Conservation (phyloP, 345 rosid genomes). For the Raphanus raphanistrum region DNA sequence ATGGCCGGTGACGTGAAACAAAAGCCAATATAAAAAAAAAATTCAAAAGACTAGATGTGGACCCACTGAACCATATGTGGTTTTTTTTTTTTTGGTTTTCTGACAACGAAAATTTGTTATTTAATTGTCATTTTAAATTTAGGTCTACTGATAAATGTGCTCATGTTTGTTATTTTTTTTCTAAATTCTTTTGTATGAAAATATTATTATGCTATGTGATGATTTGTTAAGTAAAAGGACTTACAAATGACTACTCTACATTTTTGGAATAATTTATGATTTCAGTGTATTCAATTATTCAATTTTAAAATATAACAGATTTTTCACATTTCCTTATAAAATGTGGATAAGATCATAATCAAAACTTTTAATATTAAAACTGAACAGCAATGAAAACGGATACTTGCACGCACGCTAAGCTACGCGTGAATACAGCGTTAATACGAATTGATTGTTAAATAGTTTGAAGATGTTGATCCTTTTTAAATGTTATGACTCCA, state of each 20-base stretch:
- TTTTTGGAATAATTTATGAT: too few relatives aligned
- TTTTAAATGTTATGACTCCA: too few relatives aligned
- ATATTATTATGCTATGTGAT: background rate
- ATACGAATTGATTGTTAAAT: background rate
- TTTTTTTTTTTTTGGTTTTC: background rate
- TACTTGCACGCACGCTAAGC: background rate
- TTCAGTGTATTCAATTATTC: too few relatives aligned
- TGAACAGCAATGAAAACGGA: background rate
- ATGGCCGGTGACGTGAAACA: slow-evolving; percentile 20
- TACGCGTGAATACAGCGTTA: background rate
- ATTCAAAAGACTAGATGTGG: background rate
- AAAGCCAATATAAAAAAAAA: too few relatives aligned
- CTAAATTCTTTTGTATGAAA: too few relatives aligned
- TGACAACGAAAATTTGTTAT: too few relatives aligned
- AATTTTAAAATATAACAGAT: too few relatives aligned
- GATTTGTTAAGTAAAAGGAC: too few relatives aligned
- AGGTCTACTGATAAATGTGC: background rate
- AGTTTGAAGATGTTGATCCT: background rate
- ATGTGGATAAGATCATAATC: background rate
- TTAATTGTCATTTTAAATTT: background rate
- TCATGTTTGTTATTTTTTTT: background rate
- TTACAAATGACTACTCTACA: too few relatives aligned
- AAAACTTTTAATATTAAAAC: too few relatives aligned
- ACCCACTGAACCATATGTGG: background rate
- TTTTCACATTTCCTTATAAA: too few relatives aligned